phyloP scores from a whole-genome alignment of 768 basidiomycete species.

The Tulasnella sp. region DNA sequence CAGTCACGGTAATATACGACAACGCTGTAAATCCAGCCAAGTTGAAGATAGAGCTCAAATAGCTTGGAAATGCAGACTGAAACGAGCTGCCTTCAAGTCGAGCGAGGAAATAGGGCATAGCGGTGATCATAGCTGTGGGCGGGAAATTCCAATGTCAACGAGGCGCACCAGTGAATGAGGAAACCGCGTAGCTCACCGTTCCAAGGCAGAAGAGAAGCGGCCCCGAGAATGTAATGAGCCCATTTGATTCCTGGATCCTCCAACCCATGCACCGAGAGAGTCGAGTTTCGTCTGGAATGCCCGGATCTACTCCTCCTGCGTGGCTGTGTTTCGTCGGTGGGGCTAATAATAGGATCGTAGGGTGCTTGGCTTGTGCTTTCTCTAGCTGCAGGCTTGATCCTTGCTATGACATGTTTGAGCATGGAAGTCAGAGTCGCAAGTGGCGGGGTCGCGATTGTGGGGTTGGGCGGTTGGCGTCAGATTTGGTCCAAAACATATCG shows the following conservation, averaged over 20 bases:
- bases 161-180: not conserved
- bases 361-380: not conserved
- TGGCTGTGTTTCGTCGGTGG: not conserved
- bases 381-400: not conserved
- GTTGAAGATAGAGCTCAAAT: conserved; percentile 59
- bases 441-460: not conserved
- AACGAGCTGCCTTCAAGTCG: conserved; percentile 60
- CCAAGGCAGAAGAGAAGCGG: conserved; percentile 80
- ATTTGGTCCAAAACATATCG: not conserved
- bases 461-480: too few species aligned
- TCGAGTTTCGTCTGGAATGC: conserved; percentile 17
- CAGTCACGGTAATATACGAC: conserved; percentile 66
- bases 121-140: conserved; percentile 73
- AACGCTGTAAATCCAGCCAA: conserved; percentile 65
- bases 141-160: conserved; percentile 16
- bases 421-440: not conserved
- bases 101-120: conserved; percentile 73
- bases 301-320: not conserved
- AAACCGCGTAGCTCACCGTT: conserved; percentile 68
- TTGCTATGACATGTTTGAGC: not conserved
- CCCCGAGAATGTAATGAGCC: conserved; percentile 71
- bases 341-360: conserved; percentile 19
- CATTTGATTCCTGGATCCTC: conserved; percentile 38
- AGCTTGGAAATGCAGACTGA: conserved; percentile 59
- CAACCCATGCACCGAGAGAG: not conserved